phyloP scores from a whole-genome alignment of 140 eudicot genomes.

The Senecio squalidus region DNA sequence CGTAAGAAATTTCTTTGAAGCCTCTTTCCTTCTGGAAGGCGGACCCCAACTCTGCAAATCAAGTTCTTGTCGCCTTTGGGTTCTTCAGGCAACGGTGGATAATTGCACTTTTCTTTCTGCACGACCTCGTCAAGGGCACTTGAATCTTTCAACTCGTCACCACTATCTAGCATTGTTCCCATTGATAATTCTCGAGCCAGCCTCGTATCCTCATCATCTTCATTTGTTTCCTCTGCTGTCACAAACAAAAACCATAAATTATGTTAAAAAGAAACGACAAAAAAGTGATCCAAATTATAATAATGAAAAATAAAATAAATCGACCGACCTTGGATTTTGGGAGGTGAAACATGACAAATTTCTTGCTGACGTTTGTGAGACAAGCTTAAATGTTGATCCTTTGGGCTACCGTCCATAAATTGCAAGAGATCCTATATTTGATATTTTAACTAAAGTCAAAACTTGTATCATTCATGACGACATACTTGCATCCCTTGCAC shows the following conservation, averaged over 20 bases:
- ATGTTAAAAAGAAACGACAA: too few relatives aligned
- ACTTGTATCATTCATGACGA: neutral
- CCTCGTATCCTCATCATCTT: slow-evolving; percentile 67
- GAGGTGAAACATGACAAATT: slow-evolving; percentile 30
- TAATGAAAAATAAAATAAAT: neutral
- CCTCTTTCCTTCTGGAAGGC: slow-evolving; percentile 91
- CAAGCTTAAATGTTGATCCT: slow-evolving; percentile 40
- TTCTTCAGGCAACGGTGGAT: slow-evolving; percentile 83
- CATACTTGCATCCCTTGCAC: neutral
- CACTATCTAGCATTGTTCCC: slow-evolving; percentile 38
- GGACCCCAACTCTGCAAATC: slow-evolving; percentile 74
- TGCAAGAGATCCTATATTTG: slow-evolving; percentile 56
- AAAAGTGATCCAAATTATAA: too few relatives aligned
- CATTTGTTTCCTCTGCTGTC: slow-evolving; percentile 43
- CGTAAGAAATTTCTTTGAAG: slow-evolving; percentile 74
- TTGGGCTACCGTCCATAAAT: slow-evolving; percentile 68
- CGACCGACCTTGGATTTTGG: slow-evolving; percentile 37
- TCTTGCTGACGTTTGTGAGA: slow-evolving; percentile 71
- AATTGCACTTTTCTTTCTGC: slow-evolving; percentile 25
- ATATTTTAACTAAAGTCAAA: neutral
- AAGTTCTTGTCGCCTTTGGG: slow-evolving; percentile 65
- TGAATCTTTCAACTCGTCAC: slow-evolving; percentile 31
- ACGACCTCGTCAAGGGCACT: slow-evolving; percentile 18
- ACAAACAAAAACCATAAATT: too few relatives aligned
- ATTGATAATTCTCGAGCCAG: slow-evolving; percentile 66